Conservation (phyloP, 2,329 filamentous ascomycete genomes). For the Fusarium sp. region DNA sequence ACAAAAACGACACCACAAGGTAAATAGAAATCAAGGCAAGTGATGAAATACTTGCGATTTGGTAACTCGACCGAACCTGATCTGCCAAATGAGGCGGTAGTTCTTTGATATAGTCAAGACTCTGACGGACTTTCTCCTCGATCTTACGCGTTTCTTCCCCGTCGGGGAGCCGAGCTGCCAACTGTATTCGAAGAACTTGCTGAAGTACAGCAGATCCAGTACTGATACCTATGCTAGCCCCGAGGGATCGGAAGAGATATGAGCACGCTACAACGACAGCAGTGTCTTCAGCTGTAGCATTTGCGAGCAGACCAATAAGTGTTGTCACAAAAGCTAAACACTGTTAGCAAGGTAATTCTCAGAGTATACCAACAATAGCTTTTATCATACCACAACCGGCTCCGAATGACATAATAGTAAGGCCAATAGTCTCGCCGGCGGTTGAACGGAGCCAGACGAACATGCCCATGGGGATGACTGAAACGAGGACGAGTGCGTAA, state of each 20-base stretch:
- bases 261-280: conserved; percentile 82
- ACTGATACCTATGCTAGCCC: conserved; percentile 80
- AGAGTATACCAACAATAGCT: not conserved
- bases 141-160: conserved; percentile 71
- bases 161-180: conserved; percentile 63
- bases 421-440: conserved; percentile 64
- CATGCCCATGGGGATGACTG: conserved; percentile 65
- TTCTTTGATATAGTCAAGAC: conserved; percentile 72
- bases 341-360: not conserved
- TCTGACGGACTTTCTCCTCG: conserved; percentile 74
- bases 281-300: conserved; percentile 72
- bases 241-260: conserved; percentile 82
- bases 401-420: conserved; percentile 59
- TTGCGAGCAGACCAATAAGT: conserved; percentile 77
- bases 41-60: conserved; percentile 54
- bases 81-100: conserved; percentile 68
- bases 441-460: conserved; percentile 60
- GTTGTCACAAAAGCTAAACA: conserved; percentile 56
- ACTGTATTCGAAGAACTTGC: conserved; percentile 67
- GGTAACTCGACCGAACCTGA: conserved; percentile 74
- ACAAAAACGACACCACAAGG: conserved; percentile 50
- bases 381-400: conserved; percentile 47
- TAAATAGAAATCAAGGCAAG: conserved; percentile 53
- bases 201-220: conserved; percentile 77
- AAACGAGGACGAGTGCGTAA: conserved; percentile 63